phyloP scores from a whole-genome alignment of 176 grass and related monocot species.

The Oryza glaberrima region DNA sequence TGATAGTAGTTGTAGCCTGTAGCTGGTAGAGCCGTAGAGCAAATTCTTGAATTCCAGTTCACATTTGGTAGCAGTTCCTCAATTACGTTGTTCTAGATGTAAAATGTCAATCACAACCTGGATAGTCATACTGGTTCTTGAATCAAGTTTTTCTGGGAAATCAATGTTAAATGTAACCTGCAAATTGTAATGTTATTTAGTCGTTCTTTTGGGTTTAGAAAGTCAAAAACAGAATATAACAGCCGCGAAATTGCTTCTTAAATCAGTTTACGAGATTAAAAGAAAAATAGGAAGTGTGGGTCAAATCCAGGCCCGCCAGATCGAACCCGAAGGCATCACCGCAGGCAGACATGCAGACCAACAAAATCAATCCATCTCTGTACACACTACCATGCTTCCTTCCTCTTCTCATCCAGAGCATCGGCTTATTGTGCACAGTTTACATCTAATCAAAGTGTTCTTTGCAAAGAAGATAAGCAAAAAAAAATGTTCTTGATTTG shows the following conservation, averaged over 20 bases:
- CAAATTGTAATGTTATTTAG: background rate
- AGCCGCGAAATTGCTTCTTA: background rate
- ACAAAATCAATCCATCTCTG: constrained; percentile 36
- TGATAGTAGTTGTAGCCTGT: too few species aligned
- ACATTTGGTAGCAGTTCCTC: background rate
- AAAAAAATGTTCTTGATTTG: accelerated
- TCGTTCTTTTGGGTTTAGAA: background rate
- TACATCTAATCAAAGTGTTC: accelerated
- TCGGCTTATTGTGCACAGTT: constrained; percentile 71
- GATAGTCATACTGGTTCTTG: background rate
- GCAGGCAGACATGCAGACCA: constrained; percentile 75
- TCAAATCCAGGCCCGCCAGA: constrained; percentile 70
- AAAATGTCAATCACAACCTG: too few species aligned
- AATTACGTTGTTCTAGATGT: too few species aligned
- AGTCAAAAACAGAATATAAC: background rate
- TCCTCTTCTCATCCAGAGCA: constrained; percentile 54
- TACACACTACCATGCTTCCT: constrained; percentile 82
- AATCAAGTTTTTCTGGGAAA: background rate
- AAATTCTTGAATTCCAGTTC: background rate
- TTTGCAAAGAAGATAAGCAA: background rate
- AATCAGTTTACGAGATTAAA: background rate
- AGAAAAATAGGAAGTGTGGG: background rate
- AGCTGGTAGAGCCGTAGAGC: background rate
- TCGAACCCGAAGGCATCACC: constrained; percentile 67
- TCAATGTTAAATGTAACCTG: background rate